Percentiles rank a stretch among this genome's conserved stretches.
Evolutionary conservation across 495 filamentous ascomycete genomes (phyloP).

Genomic region (Neurospora terricola): DNA sequence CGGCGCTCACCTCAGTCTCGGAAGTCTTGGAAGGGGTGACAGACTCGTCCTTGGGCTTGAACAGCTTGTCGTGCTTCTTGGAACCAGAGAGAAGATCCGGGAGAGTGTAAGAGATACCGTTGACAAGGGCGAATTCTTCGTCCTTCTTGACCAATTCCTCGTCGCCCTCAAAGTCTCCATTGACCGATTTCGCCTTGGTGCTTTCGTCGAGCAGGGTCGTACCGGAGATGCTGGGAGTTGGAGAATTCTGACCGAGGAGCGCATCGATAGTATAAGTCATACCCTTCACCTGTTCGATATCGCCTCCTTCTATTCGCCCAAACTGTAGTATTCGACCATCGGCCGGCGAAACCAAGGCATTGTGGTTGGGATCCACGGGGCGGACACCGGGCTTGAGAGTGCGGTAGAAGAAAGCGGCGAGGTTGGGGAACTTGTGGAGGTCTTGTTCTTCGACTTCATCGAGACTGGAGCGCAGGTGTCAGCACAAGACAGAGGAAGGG

Average conservation of each 20-base stretch:
- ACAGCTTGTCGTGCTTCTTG: conserved; percentile 22
- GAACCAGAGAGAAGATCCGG: conserved; percentile 80
- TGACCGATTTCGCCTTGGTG: not conserved
- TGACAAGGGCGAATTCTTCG: conserved; percentile 89
- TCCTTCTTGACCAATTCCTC: conserved; percentile 63
- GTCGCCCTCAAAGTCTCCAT: conserved; percentile 25
- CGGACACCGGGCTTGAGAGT: conserved; percentile 80
- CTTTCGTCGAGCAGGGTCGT: conserved; percentile 9
- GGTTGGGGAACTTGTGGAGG: conserved; percentile 79
- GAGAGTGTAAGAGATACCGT: conserved; percentile 93
- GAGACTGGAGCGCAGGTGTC: conserved; percentile 37
- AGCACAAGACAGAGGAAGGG: not conserved
- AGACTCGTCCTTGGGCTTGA: conserved; percentile 33
- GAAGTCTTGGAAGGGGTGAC: conserved; percentile 52
- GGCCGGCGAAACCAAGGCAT: conserved; percentile 72
- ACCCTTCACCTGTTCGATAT: conserved; percentile 98
- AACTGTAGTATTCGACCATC: conserved; percentile 90
- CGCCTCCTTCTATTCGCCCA: conserved; percentile 78
- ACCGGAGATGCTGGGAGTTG: conserved; percentile 31
- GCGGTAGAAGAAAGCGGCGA: conserved; percentile 96
- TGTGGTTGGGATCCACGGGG: conserved; percentile 72
- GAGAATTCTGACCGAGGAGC: conserved; percentile 59
- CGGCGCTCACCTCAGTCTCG: conserved; percentile 72
- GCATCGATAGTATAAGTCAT: conserved; percentile 96
- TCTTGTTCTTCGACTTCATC: conserved; percentile 80